Conservation (phyloP, 768 basidiomycete genomes). For the Tephrocybe rancida region DNA sequence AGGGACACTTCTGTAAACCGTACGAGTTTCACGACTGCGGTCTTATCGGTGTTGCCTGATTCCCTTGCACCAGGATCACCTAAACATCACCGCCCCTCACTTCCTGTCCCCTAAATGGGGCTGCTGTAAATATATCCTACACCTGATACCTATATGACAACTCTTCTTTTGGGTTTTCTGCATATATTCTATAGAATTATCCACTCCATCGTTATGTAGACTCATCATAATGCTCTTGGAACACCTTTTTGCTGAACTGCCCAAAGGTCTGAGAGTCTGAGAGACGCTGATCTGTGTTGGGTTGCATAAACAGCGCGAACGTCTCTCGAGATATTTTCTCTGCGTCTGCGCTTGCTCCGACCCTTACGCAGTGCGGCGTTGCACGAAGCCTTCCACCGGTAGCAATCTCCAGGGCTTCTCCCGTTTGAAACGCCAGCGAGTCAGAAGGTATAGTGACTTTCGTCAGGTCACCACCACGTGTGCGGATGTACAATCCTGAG, state of each 20-base stretch:
- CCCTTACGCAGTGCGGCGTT: constrained; percentile 93
- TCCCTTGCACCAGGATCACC: constrained; percentile 45
- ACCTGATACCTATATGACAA: not conserved
- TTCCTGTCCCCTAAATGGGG: constrained; percentile 30
- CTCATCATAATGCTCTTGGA: constrained; percentile 55
- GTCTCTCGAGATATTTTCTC: constrained; percentile 79
- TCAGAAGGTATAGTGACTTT: constrained; percentile 87
- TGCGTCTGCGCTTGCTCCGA: constrained; percentile 50
- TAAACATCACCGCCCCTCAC: constrained; percentile 40
- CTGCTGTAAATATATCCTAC: not conserved
- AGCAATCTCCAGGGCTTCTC: constrained; percentile 91
- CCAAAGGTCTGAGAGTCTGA: constrained; percentile 80
- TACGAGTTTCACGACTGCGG: constrained; percentile 62
- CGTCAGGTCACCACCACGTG: constrained; percentile 73
- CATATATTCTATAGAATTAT: constrained; percentile 25
- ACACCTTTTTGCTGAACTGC: constrained; percentile 83
- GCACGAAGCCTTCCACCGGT: constrained; percentile 82
- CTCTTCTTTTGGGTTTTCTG: constrained; percentile 7
- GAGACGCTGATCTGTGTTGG: constrained; percentile 77
- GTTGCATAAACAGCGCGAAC: constrained; percentile 89
- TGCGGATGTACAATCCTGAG: constrained; percentile 91
- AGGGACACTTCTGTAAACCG: constrained; percentile 49
- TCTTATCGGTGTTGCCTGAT: constrained; percentile 64
- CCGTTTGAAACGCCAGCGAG: constrained; percentile 95
- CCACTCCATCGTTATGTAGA: constrained; percentile 1